phyloP scores from a whole-genome alignment of 2,329 filamentous ascomycete species.

The Myriosclerotinia curreyana region DNA sequence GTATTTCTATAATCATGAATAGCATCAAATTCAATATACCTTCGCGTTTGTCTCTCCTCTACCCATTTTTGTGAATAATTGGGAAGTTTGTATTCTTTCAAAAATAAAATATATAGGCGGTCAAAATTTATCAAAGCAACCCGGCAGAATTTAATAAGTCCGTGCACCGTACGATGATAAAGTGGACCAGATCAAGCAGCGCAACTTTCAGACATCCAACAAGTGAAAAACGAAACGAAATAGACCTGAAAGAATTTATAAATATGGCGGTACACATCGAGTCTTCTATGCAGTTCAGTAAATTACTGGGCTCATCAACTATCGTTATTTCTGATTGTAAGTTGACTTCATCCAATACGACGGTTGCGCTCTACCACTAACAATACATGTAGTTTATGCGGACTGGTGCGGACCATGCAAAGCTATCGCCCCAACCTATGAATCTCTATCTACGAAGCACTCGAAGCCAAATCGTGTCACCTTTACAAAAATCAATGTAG shows the following conservation, averaged over 20 bases:
- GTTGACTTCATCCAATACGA: constrained; percentile 41
- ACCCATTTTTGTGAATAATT: constrained; percentile 33
- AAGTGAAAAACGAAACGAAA: no score
- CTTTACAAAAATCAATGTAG: constrained; percentile 90
- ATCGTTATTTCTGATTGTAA: constrained; percentile 90
- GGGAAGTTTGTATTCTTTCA: constrained; percentile 8
- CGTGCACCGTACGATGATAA: constrained; percentile 20
- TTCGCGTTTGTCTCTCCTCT: constrained; percentile 37
- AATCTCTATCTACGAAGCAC: constrained; percentile 75
- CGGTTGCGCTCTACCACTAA: constrained; percentile 26
- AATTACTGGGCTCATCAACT: constrained; percentile 66
- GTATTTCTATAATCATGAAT: background rate
- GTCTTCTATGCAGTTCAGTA: constrained; percentile 68
- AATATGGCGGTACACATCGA: constrained; percentile 50
- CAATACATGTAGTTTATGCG: constrained; percentile 68
- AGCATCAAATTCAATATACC: constrained; percentile 23
- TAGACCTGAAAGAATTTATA: no score
- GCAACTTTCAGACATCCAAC: constrained; percentile 4
- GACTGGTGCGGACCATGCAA: constrained; percentile 96
- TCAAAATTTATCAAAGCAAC: constrained; percentile 13
- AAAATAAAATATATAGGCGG: constrained; percentile 25
- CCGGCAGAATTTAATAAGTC: constrained; percentile 27
- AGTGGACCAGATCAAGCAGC: constrained; percentile 18
- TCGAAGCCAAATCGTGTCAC: constrained; percentile 78
- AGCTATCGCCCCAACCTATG: constrained; percentile 84